Evolutionary conservation across 768 basidiomycete genomes (phyloP).

Genomic region (Crepidotus variabilis): DNA sequence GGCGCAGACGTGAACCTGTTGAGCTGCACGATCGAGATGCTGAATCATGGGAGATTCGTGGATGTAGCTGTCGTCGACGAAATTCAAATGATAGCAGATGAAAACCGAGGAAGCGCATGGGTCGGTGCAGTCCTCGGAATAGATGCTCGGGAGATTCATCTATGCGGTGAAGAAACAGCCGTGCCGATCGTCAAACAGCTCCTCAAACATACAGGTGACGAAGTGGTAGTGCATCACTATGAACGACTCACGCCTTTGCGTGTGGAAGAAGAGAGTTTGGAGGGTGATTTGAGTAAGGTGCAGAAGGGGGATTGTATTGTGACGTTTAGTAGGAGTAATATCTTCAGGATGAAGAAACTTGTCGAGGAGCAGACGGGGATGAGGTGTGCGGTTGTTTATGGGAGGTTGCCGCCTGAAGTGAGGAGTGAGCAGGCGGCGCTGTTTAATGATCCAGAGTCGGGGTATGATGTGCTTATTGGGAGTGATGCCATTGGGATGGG

Average conservation of each 20-base stretch:
- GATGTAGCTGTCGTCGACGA: slow-evolving; percentile 96
- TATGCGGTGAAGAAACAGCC: slow-evolving; percentile 94
- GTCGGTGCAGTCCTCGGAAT: slow-evolving; percentile 74
- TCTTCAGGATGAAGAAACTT: slow-evolving; percentile 71
- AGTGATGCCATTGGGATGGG: slow-evolving; percentile 98
- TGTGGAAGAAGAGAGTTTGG: slow-evolving; percentile 61
- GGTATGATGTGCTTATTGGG: slow-evolving; percentile 86
- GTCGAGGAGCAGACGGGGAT: slow-evolving; percentile 73
- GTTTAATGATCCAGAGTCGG: slow-evolving; percentile 84
- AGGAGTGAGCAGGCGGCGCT: slow-evolving; percentile 87
- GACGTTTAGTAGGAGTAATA: slow-evolving; percentile 70
- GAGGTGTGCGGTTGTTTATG: slow-evolving; percentile 90
- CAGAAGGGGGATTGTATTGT: slow-evolving; percentile 88
- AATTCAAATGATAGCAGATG: slow-evolving; percentile 91
- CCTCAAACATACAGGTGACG: slow-evolving; percentile 77
- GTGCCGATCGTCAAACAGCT: slow-evolving; percentile 74
- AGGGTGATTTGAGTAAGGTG: slow-evolving; percentile 56
- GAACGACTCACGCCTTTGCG: slow-evolving; percentile 82
- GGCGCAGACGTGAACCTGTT: slow-evolving; percentile 48
- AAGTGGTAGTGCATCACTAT: slow-evolving; percentile 77
- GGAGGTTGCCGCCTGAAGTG: slow-evolving; percentile 86
- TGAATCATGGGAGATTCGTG: slow-evolving; percentile 32
- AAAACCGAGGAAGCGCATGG: slow-evolving; percentile 79
- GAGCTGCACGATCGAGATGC: slow-evolving; percentile 97
- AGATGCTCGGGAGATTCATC: slow-evolving; percentile 78